Evolutionary conservation across 2,329 filamentous ascomycete genomes (phyloP).

Genomic region (Fusarium guadeloupense): DNA sequence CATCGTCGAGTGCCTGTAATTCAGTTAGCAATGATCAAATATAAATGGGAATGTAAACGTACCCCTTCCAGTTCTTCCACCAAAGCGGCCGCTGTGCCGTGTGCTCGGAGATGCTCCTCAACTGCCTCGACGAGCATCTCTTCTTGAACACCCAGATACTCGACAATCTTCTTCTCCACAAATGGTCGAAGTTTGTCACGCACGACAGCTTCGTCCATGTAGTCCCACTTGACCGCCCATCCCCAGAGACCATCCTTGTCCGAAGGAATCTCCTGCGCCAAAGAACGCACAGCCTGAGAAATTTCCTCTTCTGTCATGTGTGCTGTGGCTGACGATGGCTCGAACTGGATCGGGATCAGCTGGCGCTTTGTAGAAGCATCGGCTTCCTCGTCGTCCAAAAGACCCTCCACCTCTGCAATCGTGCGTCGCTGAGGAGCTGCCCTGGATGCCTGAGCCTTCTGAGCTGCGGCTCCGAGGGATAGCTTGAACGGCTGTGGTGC

Average conservation of each 20-base stretch:
- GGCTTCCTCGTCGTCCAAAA: slow-evolving; percentile 95
- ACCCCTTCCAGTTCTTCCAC: slow-evolving; percentile 87
- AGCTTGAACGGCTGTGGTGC: slow-evolving; percentile 88
- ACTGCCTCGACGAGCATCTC: slow-evolving; percentile 94
- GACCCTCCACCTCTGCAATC: slow-evolving; percentile 90
- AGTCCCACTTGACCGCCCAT: slow-evolving; percentile 95
- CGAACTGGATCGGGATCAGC: slow-evolving; percentile 84
- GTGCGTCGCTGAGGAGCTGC: slow-evolving; percentile 73
- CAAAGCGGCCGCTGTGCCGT: slow-evolving; percentile 78
- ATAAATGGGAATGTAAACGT: slow-evolving; percentile 51
- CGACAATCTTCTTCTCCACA: slow-evolving; percentile 97
- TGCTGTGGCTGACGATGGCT: slow-evolving; percentile 68
- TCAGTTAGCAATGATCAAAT: slow-evolving; percentile 25
- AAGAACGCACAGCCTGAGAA: slow-evolving; percentile 78
- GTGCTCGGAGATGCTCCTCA: slow-evolving; percentile 82
- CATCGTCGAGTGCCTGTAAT: slow-evolving; percentile 84
- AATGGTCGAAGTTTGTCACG: slow-evolving; percentile 90
- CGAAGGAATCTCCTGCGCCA: slow-evolving; percentile 90
- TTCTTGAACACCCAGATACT: slow-evolving; percentile 95
- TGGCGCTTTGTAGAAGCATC: slow-evolving; percentile 74
- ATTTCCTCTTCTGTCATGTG: slow-evolving; percentile 88
- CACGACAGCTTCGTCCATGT: slow-evolving; percentile 82
- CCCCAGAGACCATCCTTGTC: slow-evolving; percentile 87
- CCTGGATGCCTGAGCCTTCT: slow-evolving; percentile 70
- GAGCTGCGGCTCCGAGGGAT: slow-evolving; percentile 87